Percentiles rank a stretch among this genome's conserved stretches.
phyloP scores from a whole-genome alignment of 495 filamentous ascomycete species.

The Daldinia bambusicola region DNA sequence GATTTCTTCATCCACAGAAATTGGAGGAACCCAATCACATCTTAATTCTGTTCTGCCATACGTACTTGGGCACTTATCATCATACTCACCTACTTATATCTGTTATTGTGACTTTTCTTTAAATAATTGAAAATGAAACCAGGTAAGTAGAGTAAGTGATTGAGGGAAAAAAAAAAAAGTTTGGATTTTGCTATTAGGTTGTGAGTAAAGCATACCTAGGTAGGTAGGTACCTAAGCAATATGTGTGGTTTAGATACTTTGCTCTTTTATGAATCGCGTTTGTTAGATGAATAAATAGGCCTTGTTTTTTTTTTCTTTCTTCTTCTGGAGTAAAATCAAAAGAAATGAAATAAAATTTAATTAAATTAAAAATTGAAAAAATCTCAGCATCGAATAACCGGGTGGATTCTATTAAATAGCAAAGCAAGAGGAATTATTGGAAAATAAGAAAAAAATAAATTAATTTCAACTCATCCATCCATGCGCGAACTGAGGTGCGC shows the following conservation, averaged over 20 bases:
- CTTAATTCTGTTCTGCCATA: background rate
- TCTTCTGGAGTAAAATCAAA: background rate
- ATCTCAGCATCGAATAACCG: background rate
- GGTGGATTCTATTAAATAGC: background rate
- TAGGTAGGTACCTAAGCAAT: no score
- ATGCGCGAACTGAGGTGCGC: slow-evolving; percentile 17
- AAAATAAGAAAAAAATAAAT: slow-evolving; percentile 33
- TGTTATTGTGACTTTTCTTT: background rate
- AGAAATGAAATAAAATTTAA: slow-evolving; percentile 20
- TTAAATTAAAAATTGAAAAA: slow-evolving; percentile 15
- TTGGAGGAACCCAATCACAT: background rate
- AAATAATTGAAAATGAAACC: background rate
- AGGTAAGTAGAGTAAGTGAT: background rate
- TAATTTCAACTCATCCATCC: slow-evolving; percentile 23
- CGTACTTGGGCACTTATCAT: background rate
- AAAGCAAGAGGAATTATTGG: slow-evolving; percentile 15
- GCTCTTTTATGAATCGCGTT: background rate
- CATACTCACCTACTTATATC: background rate
- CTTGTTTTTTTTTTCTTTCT: background rate
- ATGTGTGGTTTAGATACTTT: no score
- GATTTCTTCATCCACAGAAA: background rate
- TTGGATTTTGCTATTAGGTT: background rate
- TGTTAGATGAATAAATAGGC: background rate
- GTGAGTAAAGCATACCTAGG: background rate
- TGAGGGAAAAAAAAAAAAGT: background rate